Evolutionary conservation across 2,329 filamentous ascomycete species (phyloP).

Genomic region (Pseudogymnoascus sp.): DNA sequence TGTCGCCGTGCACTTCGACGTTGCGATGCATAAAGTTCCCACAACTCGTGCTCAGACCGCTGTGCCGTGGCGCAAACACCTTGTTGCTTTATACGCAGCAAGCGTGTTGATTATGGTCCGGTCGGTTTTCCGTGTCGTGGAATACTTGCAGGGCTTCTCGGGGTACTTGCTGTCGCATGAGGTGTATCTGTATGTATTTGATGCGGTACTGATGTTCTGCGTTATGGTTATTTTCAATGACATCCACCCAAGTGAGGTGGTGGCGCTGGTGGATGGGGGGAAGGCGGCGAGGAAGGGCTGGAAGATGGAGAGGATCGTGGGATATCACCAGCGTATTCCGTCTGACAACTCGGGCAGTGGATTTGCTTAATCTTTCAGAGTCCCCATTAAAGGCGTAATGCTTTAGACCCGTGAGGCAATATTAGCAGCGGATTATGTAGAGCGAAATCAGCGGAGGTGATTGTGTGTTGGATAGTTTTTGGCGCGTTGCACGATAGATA

Average conservation of each 20-base stretch:
- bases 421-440: background rate
- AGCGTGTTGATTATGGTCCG: conserved; percentile 38
- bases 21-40: conserved; percentile 28
- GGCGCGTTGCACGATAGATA: background rate
- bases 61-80: conserved; percentile 29
- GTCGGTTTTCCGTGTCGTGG: conserved; percentile 38
- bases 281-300: background rate
- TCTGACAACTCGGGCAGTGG: background rate
- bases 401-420: background rate
- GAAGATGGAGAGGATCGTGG: background rate
- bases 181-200: conserved; percentile 37
- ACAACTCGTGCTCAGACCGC: conserved; percentile 15
- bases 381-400: background rate
- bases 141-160: conserved; percentile 36
- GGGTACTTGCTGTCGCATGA: conserved; percentile 38
- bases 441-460: background rate
- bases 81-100: conserved; percentile 35
- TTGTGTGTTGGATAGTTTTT: background rate
- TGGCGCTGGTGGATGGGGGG: conserved; percentile 12
- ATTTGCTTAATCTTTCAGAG: background rate
- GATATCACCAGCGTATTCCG: background rate
- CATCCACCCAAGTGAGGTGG: conserved; percentile 28
- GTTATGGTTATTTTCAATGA: conserved; percentile 32
- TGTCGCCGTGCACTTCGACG: conserved; percentile 38
- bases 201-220: conserved; percentile 35